A percentile compares a stretch with the other conserved stretches of the same genome.
Evolutionary conservation across 495 filamentous ascomycete genomes (phyloP).

Genomic region (Pseudevernia furfuracea): DNA sequence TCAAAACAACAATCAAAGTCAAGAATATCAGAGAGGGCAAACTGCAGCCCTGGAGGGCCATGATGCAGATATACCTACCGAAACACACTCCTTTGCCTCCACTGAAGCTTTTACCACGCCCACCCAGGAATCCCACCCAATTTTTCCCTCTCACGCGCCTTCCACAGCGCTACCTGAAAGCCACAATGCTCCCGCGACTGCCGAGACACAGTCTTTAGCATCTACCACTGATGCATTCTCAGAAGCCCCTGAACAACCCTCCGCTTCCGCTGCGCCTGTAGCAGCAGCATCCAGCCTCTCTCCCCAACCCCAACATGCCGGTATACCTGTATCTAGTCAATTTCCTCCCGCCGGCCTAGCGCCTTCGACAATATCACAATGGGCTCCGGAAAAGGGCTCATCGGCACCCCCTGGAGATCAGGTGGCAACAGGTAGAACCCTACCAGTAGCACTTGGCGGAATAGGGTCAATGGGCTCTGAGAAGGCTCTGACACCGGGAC

Average conservation of each 20-base stretch:
- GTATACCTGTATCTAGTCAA: neutral
- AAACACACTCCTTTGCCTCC: neutral
- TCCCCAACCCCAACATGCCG: neutral
- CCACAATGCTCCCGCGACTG: neutral
- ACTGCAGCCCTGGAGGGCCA: slow-evolving; percentile 37
- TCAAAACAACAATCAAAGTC: neutral
- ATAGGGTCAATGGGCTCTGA: neutral
- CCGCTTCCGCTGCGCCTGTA: neutral
- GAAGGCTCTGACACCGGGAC: neutral
- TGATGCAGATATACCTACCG: slow-evolving; percentile 38
- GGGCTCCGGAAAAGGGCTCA: neutral
- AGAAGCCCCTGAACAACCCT: neutral
- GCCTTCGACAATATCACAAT: slow-evolving; percentile 13
- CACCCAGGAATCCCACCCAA: neutral
- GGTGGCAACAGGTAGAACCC: neutral
- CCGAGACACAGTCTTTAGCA: neutral
- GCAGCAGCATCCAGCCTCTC: neutral
- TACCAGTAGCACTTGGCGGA: too few species aligned
- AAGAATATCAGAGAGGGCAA: slow-evolving; percentile 6
- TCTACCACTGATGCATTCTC: neutral
- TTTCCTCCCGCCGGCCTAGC: neutral
- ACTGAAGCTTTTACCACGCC: neutral
- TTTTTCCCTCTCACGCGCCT: neutral
- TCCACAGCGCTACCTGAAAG: neutral
- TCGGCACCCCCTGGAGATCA: neutral